Evolutionary conservation across 176 grass and related monocot species (phyloP), one percentile per base, ranked within the genome.

Genomic region (Chrysopogon serrulatus): DNA sequence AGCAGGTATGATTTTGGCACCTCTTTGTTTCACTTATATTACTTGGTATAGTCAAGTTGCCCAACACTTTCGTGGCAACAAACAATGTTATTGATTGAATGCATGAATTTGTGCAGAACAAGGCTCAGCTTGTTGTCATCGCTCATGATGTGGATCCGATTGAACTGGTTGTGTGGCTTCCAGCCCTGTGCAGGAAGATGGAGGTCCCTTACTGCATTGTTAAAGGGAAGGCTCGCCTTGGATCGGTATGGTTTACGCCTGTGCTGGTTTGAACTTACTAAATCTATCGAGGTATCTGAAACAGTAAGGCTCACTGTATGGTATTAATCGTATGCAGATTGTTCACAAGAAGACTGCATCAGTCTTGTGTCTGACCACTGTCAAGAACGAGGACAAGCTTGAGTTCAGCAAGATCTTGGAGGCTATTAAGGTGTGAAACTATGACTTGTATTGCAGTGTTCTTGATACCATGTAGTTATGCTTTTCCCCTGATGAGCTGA

Each of bases 361-460:
- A 24, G 92, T 94, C 41, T 77, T 91, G 6, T 94, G 92, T 65
- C 70, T 94, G 65, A 94, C 92, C 54, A 94, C 92, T 54, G 92
- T 94, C 8, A 91, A 94, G 92, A 94, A 94, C 0, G 92, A 94
- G 79, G 92, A 94, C 77, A 94, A 94, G 61, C 92, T 94, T 71
- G 92, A 94, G 49, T 94, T 94, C 79, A 94, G 92, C 85, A 90
- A 94, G 86, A 90, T 94, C 79, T 86, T 94, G 74, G 92, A 93
- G 82, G 92, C 86, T 42, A 93, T 93, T 33, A 94, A 94, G 88
- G 92, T 90, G 45, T 18, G 54, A 14, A 35, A 42, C 6, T 7
- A n/a, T 15, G 1, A 4, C 13, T 41, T 18, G 37, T 15, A 19
- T 17, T 45, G 14, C 6, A 17, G 26, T 23, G 1, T 69, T 10